phyloP scores from a whole-genome alignment of 2,329 filamentous ascomycete genomes.

The Epichloe sibirici region DNA sequence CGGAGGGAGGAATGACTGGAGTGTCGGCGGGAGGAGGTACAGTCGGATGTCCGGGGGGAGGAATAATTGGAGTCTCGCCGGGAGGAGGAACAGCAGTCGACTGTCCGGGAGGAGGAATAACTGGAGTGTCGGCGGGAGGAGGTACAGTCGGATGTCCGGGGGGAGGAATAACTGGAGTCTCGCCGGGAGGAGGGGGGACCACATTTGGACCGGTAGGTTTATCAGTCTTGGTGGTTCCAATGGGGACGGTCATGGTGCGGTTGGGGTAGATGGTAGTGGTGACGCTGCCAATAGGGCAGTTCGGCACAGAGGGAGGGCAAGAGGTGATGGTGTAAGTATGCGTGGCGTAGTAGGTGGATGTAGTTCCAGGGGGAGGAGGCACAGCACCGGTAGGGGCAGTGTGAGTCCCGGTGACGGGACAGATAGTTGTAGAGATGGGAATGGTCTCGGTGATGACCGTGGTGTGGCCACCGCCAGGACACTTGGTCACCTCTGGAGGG shows the following conservation, averaged over 20 bases:
- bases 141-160: not conserved
- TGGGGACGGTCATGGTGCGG: conserved; percentile 19
- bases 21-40: not conserved
- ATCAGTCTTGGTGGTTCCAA: not conserved
- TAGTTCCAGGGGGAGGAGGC: not conserved
- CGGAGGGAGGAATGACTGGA: not conserved
- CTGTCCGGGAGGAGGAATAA: not conserved
- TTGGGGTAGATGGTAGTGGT: conserved; percentile 17
- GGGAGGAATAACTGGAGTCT: conserved; percentile 1
- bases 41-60: not conserved
- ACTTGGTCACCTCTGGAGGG: conserved; percentile 18
- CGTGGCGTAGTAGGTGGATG: conserved; percentile 18
- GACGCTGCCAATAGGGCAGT: conserved; percentile 20
- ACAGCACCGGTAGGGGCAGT: not conserved
- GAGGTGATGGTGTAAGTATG: conserved; percentile 21
- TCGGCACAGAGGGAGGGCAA: conserved; percentile 17
- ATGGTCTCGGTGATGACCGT: conserved; percentile 18
- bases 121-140: not conserved
- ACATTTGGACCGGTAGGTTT: not conserved
- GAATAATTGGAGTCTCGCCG: not conserved
- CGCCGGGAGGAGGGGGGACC: not conserved
- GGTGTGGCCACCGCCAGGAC: conserved; percentile 16
- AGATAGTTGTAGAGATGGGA: conserved; percentile 28
- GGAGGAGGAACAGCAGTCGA: not conserved
- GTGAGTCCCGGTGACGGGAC: conserved; percentile 22